Evolutionary conservation across 2,329 filamentous ascomycete species (phyloP).

Genomic region (Xenoacremonium recifei): DNA sequence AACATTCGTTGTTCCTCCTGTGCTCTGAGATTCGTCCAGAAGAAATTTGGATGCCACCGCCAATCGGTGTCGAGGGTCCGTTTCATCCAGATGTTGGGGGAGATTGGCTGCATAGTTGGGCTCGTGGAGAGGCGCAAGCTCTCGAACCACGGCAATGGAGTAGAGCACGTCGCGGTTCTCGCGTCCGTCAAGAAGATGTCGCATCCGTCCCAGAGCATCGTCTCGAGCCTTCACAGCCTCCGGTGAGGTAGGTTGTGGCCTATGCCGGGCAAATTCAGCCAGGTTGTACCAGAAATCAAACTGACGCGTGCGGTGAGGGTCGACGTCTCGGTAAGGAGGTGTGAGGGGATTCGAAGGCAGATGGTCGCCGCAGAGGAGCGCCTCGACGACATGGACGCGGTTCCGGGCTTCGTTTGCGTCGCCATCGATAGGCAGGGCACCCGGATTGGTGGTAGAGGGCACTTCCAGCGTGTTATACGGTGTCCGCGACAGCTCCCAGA

Average conservation of each 20-base stretch:
- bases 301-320: conserved; percentile 58
- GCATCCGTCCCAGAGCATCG: conserved; percentile 62
- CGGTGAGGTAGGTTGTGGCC: conserved; percentile 54
- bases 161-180: conserved; percentile 92
- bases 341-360: conserved; percentile 57
- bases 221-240: conserved; percentile 55
- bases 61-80: conserved; percentile 64
- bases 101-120: conserved; percentile 56
- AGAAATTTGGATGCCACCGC: conserved; percentile 70
- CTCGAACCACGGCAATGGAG: conserved; percentile 77
- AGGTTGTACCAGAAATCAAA: conserved; percentile 82
- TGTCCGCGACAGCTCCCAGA: conserved; percentile 59
- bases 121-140: conserved; percentile 66
- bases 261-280: conserved; percentile 60
- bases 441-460: conserved; percentile 26
- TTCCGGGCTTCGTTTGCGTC: conserved; percentile 64
- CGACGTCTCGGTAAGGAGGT: conserved; percentile 47
- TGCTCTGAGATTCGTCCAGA: conserved; percentile 58
- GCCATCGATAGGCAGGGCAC: conserved; percentile 49
- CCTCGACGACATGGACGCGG: conserved; percentile 73
- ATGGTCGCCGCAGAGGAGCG: conserved; percentile 70
- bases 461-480: conserved; percentile 40
- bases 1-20: conserved; percentile 72
- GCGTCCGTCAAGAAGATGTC: conserved; percentile 70
- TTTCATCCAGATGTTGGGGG: conserved; percentile 63